Base-by-base conservation (phyloP, 768 basidiomycete genomes). In the Termitomyces sp. region DNA sequence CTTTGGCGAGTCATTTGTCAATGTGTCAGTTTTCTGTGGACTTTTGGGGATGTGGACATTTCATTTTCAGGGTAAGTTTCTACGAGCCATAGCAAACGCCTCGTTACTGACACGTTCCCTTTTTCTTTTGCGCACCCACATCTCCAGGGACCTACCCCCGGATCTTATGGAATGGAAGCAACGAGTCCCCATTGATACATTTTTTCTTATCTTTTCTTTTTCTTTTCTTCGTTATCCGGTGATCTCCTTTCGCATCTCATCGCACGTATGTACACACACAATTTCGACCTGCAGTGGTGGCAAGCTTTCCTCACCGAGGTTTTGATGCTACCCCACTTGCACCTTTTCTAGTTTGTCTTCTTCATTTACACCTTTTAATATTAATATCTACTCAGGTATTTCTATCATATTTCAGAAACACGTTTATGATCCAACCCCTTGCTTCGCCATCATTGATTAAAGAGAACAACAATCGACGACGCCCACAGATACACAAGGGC, bases 121-220 rank as follows among this genome's bases (percentile, higher is more conserved):
- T 42, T 42, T 14, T 42, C 17, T 11, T 42, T 42, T 15, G 40
- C 40, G 40, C 40, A 11, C 9, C 40, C 2, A 17, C 12, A 17
- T 42, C 5, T 17, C 15, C 5, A 42, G 15, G 15, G 15, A 42
- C 40, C 1, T 25, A 25, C 25, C 15, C 40, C 48, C 48, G 29
- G 29, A 48, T 48, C 29, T 48, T 5, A 48, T 48, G 6, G 47
- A 48, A 48, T 12, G 4, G 29, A 43, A 47, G 40, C 40, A 42
- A 5, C 4, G 4, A 10, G 43, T n/a, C 17, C 43, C 7, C 15
- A 43, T 43, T n/a, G 70, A 81, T 83, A 3, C 92, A 77, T 51
- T 84, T 17, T 38, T 37, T 17, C 4, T 20, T n/a, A 14, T 5
- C n/a, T 2, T 14, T 14, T 42, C 20, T 11, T 36, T 12, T n/a